Percentiles rank a stretch among this genome's conserved stretches.
Evolutionary conservation across 2,329 filamentous ascomycete species (phyloP).

Genomic region (Colletotrichum sidae): DNA sequence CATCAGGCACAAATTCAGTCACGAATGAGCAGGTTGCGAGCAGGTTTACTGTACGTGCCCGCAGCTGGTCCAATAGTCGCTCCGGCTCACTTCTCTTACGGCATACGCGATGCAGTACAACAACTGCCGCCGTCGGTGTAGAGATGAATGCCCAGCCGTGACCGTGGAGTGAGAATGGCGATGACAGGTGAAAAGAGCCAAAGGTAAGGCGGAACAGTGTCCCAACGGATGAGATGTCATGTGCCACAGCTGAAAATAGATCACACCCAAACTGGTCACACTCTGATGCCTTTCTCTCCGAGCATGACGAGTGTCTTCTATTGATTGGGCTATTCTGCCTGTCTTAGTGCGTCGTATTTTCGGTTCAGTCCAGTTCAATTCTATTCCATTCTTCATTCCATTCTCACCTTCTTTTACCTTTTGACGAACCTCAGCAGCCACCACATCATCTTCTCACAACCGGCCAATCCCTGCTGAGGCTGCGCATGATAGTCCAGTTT

Average conservation of each 20-base stretch:
- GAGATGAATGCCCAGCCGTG: background rate
- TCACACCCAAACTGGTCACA: background rate
- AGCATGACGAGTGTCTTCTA: background rate
- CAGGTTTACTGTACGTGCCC: no score
- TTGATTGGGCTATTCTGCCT: background rate
- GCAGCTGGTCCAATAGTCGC: conserved; percentile 3
- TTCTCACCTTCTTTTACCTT: no score
- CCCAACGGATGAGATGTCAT: background rate
- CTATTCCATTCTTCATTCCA: no score
- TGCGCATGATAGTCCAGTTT: no score
- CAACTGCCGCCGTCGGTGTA: conserved; percentile 1
- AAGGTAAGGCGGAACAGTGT: background rate
- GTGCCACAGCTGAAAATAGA: conserved; percentile 31
- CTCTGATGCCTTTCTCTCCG: no score
- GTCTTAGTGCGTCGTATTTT: no score
- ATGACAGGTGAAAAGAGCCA: background rate
- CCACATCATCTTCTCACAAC: background rate
- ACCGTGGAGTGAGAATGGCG: background rate
- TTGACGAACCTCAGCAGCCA: no score
- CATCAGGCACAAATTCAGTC: no score
- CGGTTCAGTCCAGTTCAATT: no score
- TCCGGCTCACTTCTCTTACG: conserved; percentile 5
- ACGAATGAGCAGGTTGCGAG: no score
- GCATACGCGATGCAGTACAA: background rate
- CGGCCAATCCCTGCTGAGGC: background rate